A percentile compares a stretch with the other conserved stretches of the same genome.
phyloP scores from a whole-genome alignment of 768 basidiomycete species.

The Mycena olivaceomarginata region DNA sequence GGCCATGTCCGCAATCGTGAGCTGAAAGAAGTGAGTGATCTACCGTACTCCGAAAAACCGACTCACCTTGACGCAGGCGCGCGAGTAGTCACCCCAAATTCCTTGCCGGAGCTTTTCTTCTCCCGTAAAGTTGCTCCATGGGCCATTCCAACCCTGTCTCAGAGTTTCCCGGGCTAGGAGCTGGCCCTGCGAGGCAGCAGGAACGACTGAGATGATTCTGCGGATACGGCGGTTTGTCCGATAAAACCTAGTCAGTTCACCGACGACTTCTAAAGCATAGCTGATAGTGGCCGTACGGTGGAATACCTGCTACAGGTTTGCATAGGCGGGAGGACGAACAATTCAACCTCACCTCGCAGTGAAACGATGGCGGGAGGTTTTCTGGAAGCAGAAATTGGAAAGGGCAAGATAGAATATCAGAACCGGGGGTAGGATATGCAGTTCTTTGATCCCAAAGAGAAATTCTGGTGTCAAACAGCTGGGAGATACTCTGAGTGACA shows the following conservation, averaged over 20 bases:
- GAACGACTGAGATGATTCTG: constrained; percentile 33
- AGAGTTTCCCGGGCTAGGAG: constrained; percentile 19
- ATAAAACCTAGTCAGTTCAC: constrained; percentile 22
- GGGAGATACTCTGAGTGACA: background rate
- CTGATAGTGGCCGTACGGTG: constrained; percentile 6
- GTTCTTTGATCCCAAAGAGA: constrained; percentile 17
- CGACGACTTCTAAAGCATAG: constrained; percentile 39
- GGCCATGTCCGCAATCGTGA: constrained; percentile 23
- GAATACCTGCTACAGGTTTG: background rate
- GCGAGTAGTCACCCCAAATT: constrained; percentile 41
- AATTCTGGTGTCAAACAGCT: constrained; percentile 18
- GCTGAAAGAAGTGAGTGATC: background rate
- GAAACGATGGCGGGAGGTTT: constrained; percentile 24
- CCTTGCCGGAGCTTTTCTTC: constrained; percentile 34
- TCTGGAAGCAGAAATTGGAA: constrained; percentile 22
- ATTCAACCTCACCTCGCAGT: constrained; percentile 1
- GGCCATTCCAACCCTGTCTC: constrained; percentile 29
- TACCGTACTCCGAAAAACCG: background rate
- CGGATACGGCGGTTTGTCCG: constrained; percentile 34
- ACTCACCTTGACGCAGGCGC: constrained; percentile 24
- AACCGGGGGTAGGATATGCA: constrained; percentile 21
- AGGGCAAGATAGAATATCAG: constrained; percentile 9
- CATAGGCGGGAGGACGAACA: background rate
- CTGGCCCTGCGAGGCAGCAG: constrained; percentile 32
- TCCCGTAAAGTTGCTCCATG: background rate